These are phyloP conservation scores for Mollisiaceae sp. DNA, from an alignment of 2,329 filamentous ascomycete genomes.

Conservation along the genomic window DNA sequence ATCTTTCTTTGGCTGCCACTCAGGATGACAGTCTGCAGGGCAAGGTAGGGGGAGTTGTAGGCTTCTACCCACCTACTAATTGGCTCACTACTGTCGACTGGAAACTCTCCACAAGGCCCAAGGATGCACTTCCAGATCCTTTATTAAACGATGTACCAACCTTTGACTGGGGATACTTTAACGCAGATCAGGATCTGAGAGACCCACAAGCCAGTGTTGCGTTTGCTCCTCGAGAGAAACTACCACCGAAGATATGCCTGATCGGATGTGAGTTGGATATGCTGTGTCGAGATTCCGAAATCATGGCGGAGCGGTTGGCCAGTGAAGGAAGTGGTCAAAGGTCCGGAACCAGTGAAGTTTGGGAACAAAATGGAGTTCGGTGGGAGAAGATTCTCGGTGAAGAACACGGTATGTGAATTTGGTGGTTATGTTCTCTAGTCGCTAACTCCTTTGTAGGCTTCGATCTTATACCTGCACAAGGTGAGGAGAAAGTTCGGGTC, in stretches of 20 bases:
- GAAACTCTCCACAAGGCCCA: constrained; percentile 27
- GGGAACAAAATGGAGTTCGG: constrained; percentile 35
- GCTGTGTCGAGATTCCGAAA: constrained; percentile 33
- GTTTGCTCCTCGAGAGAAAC: constrained; percentile 29
- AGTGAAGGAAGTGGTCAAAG: constrained; percentile 24
- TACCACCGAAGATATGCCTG: constrained; percentile 34
- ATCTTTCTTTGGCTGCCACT: constrained; percentile 50
- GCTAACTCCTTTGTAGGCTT: constrained; percentile 28
- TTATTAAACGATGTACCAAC: constrained; percentile 17
- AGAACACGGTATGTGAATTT: constrained; percentile 29
- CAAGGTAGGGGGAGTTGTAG: constrained; percentile 46
- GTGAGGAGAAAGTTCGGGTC: constrained; percentile 15
- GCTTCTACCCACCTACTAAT: constrained; percentile 49
- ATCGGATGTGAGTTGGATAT: constrained; percentile 39
- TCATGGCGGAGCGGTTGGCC: constrained; percentile 32
- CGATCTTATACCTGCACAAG: constrained; percentile 24
- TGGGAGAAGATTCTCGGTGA: constrained; percentile 35
- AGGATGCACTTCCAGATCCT: constrained; percentile 25
- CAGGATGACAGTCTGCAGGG: constrained; percentile 46
- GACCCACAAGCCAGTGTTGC: constrained; percentile 34
- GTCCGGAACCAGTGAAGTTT: constrained; percentile 20
- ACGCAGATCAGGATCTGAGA: constrained; percentile 31
- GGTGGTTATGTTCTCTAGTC: constrained; percentile 4
- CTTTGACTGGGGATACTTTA: constrained; percentile 34
- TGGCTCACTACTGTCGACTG: constrained; percentile 38